A percentile compares a stretch with the other conserved stretches of the same genome.
These are phyloP conservation scores for Immersiporthe knoxdaviesiana DNA, from an alignment of 2,329 filamentous ascomycete genomes.

Conservation along the genomic window DNA sequence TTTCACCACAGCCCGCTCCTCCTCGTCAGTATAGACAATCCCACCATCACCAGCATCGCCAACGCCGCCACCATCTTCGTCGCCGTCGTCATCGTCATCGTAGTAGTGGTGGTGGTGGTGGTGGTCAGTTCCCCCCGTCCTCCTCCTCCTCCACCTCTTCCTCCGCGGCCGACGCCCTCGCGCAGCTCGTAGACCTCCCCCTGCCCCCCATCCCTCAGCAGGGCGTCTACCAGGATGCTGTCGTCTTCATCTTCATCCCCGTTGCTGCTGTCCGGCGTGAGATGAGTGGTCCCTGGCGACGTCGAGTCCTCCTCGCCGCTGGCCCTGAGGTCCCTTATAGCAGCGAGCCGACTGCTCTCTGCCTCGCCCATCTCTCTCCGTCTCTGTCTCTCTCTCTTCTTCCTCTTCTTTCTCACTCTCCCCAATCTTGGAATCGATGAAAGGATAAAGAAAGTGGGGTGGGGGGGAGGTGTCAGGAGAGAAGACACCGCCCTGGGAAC, in stretches of 20 bases:
- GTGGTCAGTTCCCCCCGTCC: neutral
- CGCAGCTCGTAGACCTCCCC: conserved; percentile 33
- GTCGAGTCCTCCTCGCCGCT: conserved; percentile 8
- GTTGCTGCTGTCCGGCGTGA: conserved; percentile 33
- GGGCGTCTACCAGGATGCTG: conserved; percentile 5
- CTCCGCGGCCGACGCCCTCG: conserved; percentile 19
- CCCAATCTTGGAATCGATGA: neutral
- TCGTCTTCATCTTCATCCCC: conserved; percentile 26
- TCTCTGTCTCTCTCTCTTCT: too few relatives aligned
- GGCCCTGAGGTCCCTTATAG: neutral
- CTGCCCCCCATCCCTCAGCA: conserved; percentile 16
- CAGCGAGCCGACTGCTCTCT: neutral
- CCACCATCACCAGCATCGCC: conserved; percentile 26
- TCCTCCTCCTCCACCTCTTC: conserved; percentile 3
- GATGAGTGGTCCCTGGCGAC: conserved; percentile 25
- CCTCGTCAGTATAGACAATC: conserved; percentile 61
- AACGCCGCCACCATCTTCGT: neutral
- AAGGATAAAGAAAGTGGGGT: neutral
- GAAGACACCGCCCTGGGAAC: neutral
- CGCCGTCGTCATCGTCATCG: conserved; percentile 6
- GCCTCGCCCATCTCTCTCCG: conserved; percentile 5
- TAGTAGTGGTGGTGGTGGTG: neutral
- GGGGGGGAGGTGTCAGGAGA: neutral
- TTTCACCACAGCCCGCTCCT: conserved; percentile 71
- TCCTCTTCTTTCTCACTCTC: too few relatives aligned